These are phyloP conservation scores for Alternaria viburni DNA, from an alignment of 2,329 filamentous ascomycete genomes.

Conservation along the genomic window DNA sequence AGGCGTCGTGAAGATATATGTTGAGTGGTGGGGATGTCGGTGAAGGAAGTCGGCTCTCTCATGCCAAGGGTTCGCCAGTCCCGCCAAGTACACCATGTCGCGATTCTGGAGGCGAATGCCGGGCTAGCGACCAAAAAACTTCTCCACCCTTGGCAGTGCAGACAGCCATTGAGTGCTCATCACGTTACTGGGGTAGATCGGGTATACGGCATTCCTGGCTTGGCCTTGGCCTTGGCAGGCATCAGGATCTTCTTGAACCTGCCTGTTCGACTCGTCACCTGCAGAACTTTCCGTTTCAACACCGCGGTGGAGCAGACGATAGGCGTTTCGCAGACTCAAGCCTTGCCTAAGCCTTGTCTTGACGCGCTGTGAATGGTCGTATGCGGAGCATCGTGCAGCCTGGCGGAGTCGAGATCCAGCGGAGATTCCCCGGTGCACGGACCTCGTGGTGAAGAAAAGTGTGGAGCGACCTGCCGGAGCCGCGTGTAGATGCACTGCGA, in stretches of 20 bases:
- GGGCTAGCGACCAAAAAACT: background rate
- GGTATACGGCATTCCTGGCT: conserved; percentile 6
- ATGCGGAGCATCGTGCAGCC: background rate
- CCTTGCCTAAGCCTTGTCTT: background rate
- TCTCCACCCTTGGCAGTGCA: conserved; percentile 6
- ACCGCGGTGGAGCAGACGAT: conserved; percentile 1
- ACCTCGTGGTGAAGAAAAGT: background rate
- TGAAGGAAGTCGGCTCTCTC: background rate
- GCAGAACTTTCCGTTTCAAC: background rate
- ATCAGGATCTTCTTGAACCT: background rate
- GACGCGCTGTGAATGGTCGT: background rate
- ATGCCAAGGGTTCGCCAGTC: background rate
- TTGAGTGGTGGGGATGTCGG: background rate
- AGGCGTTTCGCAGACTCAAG: background rate
- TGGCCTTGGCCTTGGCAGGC: conserved; percentile 8
- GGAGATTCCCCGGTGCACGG: background rate
- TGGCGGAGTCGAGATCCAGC: conserved; percentile 1
- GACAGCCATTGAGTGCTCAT: conserved; percentile 5
- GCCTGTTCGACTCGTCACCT: background rate
- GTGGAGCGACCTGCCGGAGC: conserved; percentile 1
- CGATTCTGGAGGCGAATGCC: conserved; percentile 1
- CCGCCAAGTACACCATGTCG: conserved; percentile 1
- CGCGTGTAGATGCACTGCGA: background rate
- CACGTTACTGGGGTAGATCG: background rate
- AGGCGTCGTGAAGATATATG: background rate